Evolutionary conservation across 1,139 yeast genomes (phyloP).

Genomic region (Blastobotrys indianensis): DNA sequence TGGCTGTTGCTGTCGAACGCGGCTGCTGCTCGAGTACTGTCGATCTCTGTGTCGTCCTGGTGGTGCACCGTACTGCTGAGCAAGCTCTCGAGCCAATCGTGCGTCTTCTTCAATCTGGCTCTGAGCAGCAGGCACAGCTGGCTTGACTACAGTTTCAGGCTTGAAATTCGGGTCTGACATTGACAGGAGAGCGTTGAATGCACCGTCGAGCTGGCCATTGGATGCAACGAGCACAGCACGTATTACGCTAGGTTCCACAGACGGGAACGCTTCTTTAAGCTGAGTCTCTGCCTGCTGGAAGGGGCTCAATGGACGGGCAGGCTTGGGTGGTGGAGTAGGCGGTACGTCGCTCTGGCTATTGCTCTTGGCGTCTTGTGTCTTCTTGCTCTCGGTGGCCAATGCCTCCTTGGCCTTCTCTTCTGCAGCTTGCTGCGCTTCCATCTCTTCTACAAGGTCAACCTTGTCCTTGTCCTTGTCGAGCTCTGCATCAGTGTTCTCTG

Average conservation of each 20-base stretch:
- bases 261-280: slow-evolving; percentile 78
- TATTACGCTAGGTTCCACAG: slow-evolving; percentile 59
- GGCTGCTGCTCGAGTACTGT: slow-evolving; percentile 8
- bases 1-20: slow-evolving; percentile 7
- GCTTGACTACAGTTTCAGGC: slow-evolving; percentile 48
- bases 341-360: slow-evolving; percentile 7
- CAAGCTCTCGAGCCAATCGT: slow-evolving; percentile 71
- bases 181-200: slow-evolving; percentile 80
- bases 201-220: slow-evolving; percentile 71
- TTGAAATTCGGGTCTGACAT: slow-evolving; percentile 70
- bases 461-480: slow-evolving; percentile 4
- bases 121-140: slow-evolving; percentile 15
- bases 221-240: slow-evolving; percentile 83
- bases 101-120: slow-evolving; percentile 71
- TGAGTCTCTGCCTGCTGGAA: slow-evolving; percentile 45
- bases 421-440: slow-evolving; percentile 13
- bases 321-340: slow-evolving; percentile 56
- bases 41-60: slow-evolving; percentile 8
- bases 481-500: slow-evolving; percentile 7
- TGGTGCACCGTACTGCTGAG: slow-evolving; percentile 53
- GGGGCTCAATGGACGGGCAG: slow-evolving; percentile 64
- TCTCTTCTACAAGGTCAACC: slow-evolving; percentile 11
- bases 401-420: slow-evolving; percentile 11
- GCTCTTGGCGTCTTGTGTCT: background rate
- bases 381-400: slow-evolving; percentile 4